Evolutionary conservation across 192 early-diverging fungal genomes (phyloP).

Genomic region (Coemansia sp.): DNA sequence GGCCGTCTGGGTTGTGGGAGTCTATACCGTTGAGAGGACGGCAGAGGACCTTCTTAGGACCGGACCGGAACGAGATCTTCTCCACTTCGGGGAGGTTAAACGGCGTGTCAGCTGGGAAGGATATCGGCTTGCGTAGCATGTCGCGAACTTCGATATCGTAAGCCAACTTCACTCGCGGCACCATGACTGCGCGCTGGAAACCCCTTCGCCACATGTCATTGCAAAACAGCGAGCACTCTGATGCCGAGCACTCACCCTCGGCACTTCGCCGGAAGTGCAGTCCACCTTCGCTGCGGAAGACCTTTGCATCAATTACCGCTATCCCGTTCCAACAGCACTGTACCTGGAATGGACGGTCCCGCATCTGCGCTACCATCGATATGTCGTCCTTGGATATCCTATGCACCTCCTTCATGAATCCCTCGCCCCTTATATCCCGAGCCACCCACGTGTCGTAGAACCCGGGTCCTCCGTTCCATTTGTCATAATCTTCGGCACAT

Average conservation of each 20-base stretch:
- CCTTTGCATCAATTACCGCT: constrained; percentile 38
- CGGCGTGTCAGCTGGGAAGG: constrained; percentile 23
- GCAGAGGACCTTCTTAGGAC: constrained; percentile 35
- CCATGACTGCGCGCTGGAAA: constrained; percentile 33
- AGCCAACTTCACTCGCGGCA: constrained; percentile 50
- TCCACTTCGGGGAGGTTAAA: constrained; percentile 4
- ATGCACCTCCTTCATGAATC: constrained; percentile 30
- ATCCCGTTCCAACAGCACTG: constrained; percentile 58
- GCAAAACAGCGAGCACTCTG: constrained; percentile 55
- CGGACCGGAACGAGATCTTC: constrained; percentile 22
- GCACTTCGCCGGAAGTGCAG: constrained; percentile 33
- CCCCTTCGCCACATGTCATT: constrained; percentile 48
- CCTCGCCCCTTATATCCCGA: constrained; percentile 42
- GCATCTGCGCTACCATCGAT: constrained; percentile 21
- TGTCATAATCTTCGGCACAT: constrained; percentile 52
- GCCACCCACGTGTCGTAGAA: constrained; percentile 57
- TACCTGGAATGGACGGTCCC: constrained; percentile 46
- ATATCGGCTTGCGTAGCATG: constrained; percentile 16
- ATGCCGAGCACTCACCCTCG: constrained; percentile 48
- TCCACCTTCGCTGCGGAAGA: constrained; percentile 13
- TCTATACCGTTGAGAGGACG: constrained; percentile 29
- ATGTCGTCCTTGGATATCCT: constrained; percentile 35
- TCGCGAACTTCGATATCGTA: constrained; percentile 41
- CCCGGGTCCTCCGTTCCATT: constrained; percentile 14
- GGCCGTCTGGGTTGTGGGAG: constrained; percentile 26